Percentiles rank a stretch among this genome's conserved stretches.
These are phyloP conservation scores for Helicosporidium sp. DNA, from an alignment of 139 green algal species.

Conservation along the genomic window DNA sequence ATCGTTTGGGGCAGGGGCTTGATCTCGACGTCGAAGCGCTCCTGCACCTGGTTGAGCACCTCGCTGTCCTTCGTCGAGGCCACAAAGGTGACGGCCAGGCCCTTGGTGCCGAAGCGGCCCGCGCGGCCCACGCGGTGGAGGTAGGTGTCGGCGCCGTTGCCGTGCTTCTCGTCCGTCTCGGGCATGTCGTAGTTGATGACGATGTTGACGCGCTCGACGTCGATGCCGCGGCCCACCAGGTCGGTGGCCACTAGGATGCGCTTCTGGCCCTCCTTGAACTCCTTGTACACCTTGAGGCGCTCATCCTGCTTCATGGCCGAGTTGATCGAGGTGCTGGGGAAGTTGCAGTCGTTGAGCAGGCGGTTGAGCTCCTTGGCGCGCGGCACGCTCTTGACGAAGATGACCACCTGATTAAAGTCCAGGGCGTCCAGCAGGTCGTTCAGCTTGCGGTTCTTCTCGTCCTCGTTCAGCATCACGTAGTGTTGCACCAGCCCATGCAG, in stretches of 20 bases:
- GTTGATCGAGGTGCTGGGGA: conserved; percentile 88
- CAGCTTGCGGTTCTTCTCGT: conserved; percentile 96
- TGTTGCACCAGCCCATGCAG: conserved; percentile 98
- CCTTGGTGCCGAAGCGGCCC: conserved; percentile 96
- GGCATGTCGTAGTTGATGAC: conserved; percentile 99
- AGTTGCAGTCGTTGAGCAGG: conserved; percentile 94
- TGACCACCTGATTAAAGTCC: conserved; percentile 98
- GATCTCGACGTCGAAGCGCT: conserved; percentile 97
- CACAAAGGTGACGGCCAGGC: conserved; percentile 97
- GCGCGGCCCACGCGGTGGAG: conserved; percentile 88
- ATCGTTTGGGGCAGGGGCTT: conserved; percentile 85
- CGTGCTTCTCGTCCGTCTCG: conserved; percentile 64
- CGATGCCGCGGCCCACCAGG: conserved; percentile 82
- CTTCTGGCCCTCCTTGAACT: conserved; percentile 91
- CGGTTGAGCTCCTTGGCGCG: conserved; percentile 73
- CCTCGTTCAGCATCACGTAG: conserved; percentile 92
- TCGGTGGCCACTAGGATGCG: conserved; percentile 97
- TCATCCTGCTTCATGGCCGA: conserved; percentile 67
- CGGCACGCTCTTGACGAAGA: conserved; percentile 73
- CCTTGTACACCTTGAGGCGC: conserved; percentile 71
- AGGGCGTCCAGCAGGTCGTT: conserved; percentile 95
- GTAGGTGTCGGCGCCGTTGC: conserved; percentile 94
- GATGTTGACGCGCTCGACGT: conserved; percentile 99
- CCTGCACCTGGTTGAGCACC: conserved; percentile 76
- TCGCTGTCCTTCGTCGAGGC: conserved; percentile 57